Evolutionary conservation across 106 monocot genomes (phyloP), one percentile per base, ranked within the genome.

Genomic region (Agapanthus africanus): DNA sequence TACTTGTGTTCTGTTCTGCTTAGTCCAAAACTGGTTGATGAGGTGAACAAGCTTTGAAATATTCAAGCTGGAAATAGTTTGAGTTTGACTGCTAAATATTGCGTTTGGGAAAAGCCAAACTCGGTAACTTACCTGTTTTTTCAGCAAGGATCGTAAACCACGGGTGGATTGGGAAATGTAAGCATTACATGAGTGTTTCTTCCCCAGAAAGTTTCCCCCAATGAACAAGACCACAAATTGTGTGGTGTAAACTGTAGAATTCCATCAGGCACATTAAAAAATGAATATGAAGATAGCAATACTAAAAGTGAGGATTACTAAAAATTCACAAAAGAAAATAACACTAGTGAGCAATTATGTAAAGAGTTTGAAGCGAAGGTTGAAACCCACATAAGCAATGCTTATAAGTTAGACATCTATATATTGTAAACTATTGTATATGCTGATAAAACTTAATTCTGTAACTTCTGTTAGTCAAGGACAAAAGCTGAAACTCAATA

Each of bases 81-180:
- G 36, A 62, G 62, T 28, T n/a, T 36, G 33, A 61, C 4, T 34
- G 32, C 60, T 7, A 62, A 35, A 18, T 0, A 0, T 62, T 26
- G 3, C n/a, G 8, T 37, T 19, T n/a, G n/a, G 15, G 46, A 59
- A 37, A 66, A 28, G 26, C 2, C 10, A 49, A 40, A 37, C 57
- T 61, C 61, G 26, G 3, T n/a, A 59, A 59, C 86, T 78, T 88
- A 97, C 95, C 80, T 91, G 75, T 54, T 91, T 84, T 69, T 71
- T 82, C 11, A 97, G 79, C 60, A 87, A 73, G 59, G 95, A 88
- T 52, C 95, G 81, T 59, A 97, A 78, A 74, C 91, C 84, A 50
- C 69, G 78, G 15, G 95, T 91, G 60, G 95, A 97, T 50, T 78
- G 83, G 57, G 95, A 91, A 38, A 97, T 10, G 46, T 82, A 97